Percentiles rank a stretch among this genome's conserved stretches.
Conservation (phyloP, 2,329 filamentous ascomycete species). For the Pyricularia pennisetigena region DNA sequence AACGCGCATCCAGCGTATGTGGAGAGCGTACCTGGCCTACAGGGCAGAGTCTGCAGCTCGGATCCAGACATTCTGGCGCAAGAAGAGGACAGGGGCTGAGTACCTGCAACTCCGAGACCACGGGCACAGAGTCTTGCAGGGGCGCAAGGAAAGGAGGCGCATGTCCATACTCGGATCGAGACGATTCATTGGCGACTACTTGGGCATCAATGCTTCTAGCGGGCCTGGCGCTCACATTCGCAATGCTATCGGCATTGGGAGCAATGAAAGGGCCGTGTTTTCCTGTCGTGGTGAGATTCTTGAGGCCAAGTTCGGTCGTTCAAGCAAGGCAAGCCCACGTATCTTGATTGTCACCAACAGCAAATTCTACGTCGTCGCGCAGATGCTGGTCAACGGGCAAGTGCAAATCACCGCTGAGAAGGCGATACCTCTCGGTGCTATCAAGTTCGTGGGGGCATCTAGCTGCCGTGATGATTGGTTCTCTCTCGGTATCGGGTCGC, state of each 20-base stretch:
- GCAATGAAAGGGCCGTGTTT: slow-evolving; percentile 71
- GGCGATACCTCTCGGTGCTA: slow-evolving; percentile 71
- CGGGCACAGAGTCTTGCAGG: slow-evolving; percentile 71
- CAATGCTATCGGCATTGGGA: slow-evolving; percentile 58
- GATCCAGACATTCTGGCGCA: slow-evolving; percentile 92
- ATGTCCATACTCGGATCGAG: slow-evolving; percentile 88
- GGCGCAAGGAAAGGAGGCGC: slow-evolving; percentile 81
- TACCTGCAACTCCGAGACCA: slow-evolving; percentile 82
- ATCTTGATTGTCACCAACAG: slow-evolving; percentile 75
- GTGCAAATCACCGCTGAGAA: slow-evolving; percentile 73
- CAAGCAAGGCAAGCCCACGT: slow-evolving; percentile 83
- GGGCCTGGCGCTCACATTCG: slow-evolving; percentile 78
- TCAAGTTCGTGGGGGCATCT: slow-evolving; percentile 79
- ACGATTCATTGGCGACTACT: slow-evolving; percentile 89
- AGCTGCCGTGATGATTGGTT: slow-evolving; percentile 94
- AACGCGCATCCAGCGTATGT: slow-evolving; percentile 91
- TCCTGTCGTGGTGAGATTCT: slow-evolving; percentile 85
- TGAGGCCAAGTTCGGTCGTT: slow-evolving; percentile 91
- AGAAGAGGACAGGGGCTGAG: slow-evolving; percentile 82
- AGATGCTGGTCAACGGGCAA: slow-evolving; percentile 73
- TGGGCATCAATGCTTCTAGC: slow-evolving; percentile 72
- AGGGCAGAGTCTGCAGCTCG: slow-evolving; percentile 84
- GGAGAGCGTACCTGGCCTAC: slow-evolving; percentile 92
- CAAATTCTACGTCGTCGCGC: slow-evolving; percentile 83
- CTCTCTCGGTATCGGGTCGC: slow-evolving; percentile 78